A percentile compares a stretch with the other conserved stretches of the same genome.
These are phyloP conservation scores for Castanea sativa DNA, from an alignment of 306 rosid genomes.

Conservation along the genomic window DNA sequence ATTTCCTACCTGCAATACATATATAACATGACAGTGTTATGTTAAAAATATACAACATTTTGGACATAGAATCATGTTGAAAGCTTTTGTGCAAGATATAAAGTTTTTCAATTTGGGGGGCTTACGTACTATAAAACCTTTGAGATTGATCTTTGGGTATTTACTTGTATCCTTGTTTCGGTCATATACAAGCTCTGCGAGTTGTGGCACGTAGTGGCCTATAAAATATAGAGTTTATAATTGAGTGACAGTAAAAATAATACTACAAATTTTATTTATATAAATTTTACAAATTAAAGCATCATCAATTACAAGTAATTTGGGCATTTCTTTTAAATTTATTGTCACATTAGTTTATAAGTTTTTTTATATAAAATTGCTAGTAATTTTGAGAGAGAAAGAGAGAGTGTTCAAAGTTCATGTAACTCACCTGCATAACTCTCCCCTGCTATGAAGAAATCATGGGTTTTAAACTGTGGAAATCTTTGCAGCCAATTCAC, in stretches of 20 bases:
- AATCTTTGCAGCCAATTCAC: constrained; percentile 54
- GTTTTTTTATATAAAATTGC: too few species aligned
- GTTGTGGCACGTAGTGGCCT: constrained; percentile 63
- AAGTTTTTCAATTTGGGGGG: not conserved
- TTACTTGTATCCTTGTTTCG: constrained; percentile 39
- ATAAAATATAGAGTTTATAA: not conserved
- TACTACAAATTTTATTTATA: too few species aligned
- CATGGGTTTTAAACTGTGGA: constrained; percentile 46
- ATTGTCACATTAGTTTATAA: too few species aligned
- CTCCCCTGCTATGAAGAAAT: constrained; percentile 57
- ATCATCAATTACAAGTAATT: too few species aligned
- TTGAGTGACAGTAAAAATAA: too few species aligned
- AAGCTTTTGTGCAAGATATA: not conserved
- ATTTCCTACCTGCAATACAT: constrained; percentile 42
- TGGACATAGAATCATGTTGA: not conserved
- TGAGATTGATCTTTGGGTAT: constrained; percentile 43
- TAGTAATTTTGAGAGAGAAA: not conserved
- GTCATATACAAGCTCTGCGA: constrained; percentile 48
- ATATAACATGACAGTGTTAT: not conserved
- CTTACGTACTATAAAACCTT: constrained; percentile 59
- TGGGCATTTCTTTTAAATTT: too few species aligned
- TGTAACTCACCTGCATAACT: constrained; percentile 46
- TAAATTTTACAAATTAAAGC: too few species aligned
- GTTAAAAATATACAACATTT: too few species aligned
- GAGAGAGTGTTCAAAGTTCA: constrained; percentile 4